These are phyloP conservation scores for Trametes pubescens DNA, from an alignment of 1,284 basidiomycete genomes.

Conservation along the genomic window DNA sequence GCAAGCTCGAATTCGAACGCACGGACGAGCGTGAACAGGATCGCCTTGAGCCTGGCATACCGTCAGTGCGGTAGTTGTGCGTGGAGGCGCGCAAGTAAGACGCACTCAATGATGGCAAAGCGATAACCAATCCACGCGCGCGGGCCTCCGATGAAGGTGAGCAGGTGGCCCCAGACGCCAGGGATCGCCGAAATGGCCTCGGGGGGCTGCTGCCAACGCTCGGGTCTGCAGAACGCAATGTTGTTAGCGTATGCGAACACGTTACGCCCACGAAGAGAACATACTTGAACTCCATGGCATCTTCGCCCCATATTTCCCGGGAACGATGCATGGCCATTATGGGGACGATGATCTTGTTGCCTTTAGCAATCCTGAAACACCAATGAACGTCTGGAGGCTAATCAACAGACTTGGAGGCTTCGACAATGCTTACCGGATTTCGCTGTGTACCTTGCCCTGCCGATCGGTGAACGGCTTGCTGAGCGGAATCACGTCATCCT, in stretches of 20 bases:
- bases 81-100: neutral
- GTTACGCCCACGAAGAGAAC: conserved; percentile 3
- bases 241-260: conserved; percentile 27
- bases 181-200: conserved; percentile 55
- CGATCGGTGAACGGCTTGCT: conserved; percentile 41
- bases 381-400: conserved; percentile 20
- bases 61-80: conserved; percentile 46
- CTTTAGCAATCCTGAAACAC: conserved; percentile 47
- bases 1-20: conserved; percentile 63
- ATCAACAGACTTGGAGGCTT: neutral
- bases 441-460: conserved; percentile 38
- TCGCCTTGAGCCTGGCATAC: conserved; percentile 57
- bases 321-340: conserved; percentile 55
- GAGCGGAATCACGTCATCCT: conserved; percentile 57
- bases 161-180: conserved; percentile 62
- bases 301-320: conserved; percentile 62
- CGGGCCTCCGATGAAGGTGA: conserved; percentile 68
- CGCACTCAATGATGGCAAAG: conserved; percentile 72
- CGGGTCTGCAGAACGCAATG: conserved; percentile 51
- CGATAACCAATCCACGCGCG: conserved; percentile 73
- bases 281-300: conserved; percentile 59
- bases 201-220: conserved; percentile 62
- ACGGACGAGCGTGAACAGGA: conserved; percentile 64
- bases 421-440: conserved; percentile 34
- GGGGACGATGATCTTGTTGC: conserved; percentile 56